Evolutionary conservation across 257 asterid genomes (phyloP).

Genomic region (Lycium barbarum): DNA sequence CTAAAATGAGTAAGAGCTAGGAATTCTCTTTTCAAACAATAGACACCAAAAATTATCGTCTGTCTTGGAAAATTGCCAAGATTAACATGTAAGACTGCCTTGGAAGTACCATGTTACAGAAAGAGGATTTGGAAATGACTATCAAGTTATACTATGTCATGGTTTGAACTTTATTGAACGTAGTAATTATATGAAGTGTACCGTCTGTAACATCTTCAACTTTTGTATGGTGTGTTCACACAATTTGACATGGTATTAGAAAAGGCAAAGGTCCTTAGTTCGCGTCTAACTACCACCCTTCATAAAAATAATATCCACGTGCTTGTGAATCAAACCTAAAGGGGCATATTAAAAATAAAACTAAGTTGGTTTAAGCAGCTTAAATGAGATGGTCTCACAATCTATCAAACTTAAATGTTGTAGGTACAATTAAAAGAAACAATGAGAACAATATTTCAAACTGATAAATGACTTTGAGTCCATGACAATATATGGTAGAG

Average conservation of each 20-base stretch:
- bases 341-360: background rate
- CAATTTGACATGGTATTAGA: background rate
- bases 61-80: background rate
- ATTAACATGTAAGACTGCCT: background rate
- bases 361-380: background rate
- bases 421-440: background rate
- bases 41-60: background rate
- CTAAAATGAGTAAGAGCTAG: background rate
- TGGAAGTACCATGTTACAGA: constrained; percentile 3
- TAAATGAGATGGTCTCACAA: constrained; percentile 12
- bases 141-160: constrained; percentile 17
- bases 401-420: background rate
- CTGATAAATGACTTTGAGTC: background rate
- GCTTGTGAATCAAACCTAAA: constrained; percentile 20
- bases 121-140: background rate
- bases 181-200: background rate
- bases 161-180: background rate
- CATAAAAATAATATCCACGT: background rate
- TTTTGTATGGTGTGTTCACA: background rate
- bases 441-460: background rate
- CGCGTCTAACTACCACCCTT: background rate
- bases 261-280: background rate
- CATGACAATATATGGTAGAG: background rate
- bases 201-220: background rate
- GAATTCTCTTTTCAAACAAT: constrained; percentile 2